A percentile compares a stretch with the other conserved stretches of the same genome.
Evolutionary conservation across 2,329 filamentous ascomycete species (phyloP).

Genomic region (Fusarium longipes): DNA sequence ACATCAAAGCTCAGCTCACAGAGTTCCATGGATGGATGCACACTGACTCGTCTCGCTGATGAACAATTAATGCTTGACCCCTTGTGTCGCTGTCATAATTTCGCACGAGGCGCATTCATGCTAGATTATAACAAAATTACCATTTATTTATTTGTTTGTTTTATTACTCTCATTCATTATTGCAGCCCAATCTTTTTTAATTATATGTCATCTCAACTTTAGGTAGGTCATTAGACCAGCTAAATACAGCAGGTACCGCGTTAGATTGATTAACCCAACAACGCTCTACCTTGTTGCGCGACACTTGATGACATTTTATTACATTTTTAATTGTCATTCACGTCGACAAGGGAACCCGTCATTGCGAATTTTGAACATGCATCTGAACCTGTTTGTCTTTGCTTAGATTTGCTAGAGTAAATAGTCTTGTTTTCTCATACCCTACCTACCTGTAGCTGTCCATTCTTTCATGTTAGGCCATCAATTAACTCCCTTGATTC

Average conservation of each 20-base stretch:
- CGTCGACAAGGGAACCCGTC: background rate
- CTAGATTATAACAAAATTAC: slow-evolving; percentile 17
- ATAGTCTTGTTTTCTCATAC: slow-evolving; percentile 11
- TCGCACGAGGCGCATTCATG: slow-evolving; percentile 32
- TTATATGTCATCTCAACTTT: background rate
- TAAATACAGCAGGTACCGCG: background rate
- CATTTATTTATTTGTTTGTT: background rate
- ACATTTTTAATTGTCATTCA: background rate
- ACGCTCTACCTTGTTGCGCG: slow-evolving; percentile 14
- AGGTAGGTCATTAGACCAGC: background rate
- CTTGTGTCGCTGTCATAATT: slow-evolving; percentile 21
- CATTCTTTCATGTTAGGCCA: background rate
- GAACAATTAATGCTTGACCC: slow-evolving; percentile 6
- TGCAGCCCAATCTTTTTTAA: slow-evolving; percentile 4
- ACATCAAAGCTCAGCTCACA: background rate
- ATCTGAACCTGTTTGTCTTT: slow-evolving; percentile 8
- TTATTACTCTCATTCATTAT: too few relatives aligned
- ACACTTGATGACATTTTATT: background rate
- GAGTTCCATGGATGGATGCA: background rate
- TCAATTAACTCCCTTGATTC: slow-evolving; percentile 4
- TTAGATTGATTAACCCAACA: slow-evolving; percentile 22
- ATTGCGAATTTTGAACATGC: background rate
- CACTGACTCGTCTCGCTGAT: slow-evolving; percentile 23
- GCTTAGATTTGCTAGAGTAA: slow-evolving; percentile 1
- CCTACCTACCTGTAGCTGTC: background rate